Conservation (phyloP, 768 basidiomycete genomes). For the Erythrobasidium yunnanense region DNA sequence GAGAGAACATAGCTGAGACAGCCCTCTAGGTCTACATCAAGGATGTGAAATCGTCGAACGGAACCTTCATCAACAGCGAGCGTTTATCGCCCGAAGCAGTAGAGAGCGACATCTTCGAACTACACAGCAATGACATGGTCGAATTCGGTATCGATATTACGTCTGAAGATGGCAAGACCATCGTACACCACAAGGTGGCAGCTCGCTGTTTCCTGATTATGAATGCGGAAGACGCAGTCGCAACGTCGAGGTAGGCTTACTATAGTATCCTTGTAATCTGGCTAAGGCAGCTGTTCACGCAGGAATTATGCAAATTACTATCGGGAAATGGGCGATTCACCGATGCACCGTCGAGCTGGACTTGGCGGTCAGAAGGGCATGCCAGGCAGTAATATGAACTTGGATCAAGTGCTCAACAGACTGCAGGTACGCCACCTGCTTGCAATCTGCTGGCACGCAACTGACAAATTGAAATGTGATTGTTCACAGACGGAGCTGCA, state of each 20-base stretch:
- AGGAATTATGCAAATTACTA: slow-evolving; percentile 35
- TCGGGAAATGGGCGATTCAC: slow-evolving; percentile 31
- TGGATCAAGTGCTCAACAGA: slow-evolving; percentile 79
- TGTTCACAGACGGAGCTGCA: slow-evolving; percentile 60
- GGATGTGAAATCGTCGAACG: slow-evolving; percentile 95
- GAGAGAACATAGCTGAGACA: not conserved
- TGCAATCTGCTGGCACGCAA: not conserved
- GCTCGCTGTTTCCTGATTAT: slow-evolving; percentile 85
- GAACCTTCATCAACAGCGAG: slow-evolving; percentile 95
- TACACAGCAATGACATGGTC: slow-evolving; percentile 90
- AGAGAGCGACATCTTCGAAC: slow-evolving; percentile 83
- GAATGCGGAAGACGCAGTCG: slow-evolving; percentile 62
- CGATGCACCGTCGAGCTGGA: slow-evolving; percentile 25
- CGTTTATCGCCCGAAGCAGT: slow-evolving; percentile 76
- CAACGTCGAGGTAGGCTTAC: slow-evolving; percentile 31
- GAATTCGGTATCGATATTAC: slow-evolving; percentile 99
- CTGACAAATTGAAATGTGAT: not conserved
- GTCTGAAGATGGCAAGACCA: slow-evolving; percentile 93
- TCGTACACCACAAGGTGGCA: slow-evolving; percentile 96
- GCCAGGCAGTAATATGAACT: slow-evolving; percentile 50
- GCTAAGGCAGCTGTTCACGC: no score
- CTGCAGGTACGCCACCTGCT: slow-evolving; percentile 50
- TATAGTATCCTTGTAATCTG: no score
- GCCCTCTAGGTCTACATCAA: slow-evolving; percentile 80
- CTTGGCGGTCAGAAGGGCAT: not conserved